These are phyloP conservation scores for Zygotorulaspora chibaensis DNA, from an alignment of 805 yeast genomes.

Conservation along the genomic window DNA sequence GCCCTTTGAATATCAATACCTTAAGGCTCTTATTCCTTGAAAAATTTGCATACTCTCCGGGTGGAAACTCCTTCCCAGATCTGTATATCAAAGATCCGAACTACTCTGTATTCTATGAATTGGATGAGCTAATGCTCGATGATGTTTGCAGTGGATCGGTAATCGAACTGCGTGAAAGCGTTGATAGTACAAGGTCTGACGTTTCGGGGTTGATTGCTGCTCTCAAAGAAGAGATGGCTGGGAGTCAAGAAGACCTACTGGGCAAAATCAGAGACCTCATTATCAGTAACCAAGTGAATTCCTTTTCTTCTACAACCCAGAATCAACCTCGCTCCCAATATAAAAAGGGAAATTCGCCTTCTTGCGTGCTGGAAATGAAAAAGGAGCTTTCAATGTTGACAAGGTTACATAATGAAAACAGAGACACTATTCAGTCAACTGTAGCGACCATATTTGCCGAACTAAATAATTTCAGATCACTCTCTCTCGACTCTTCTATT, in stretches of 20 bases:
- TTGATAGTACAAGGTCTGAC: conserved; percentile 1
- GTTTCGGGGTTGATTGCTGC: conserved; percentile 9
- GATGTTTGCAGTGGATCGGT: conserved; percentile 60
- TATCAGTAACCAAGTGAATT: not conserved
- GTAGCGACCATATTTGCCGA: conserved; percentile 43
- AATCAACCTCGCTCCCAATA: not conserved
- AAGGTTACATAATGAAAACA: conserved; percentile 49
- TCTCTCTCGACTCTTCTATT: conserved; percentile 38
- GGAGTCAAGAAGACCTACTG: conserved; percentile 14
- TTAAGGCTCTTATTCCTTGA: conserved; percentile 75
- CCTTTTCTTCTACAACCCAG: not conserved
- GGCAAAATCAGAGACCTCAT: conserved; percentile 9
- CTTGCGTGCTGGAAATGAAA: conserved; percentile 42
- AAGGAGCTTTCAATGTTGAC: conserved; percentile 56
- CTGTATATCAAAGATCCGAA: conserved; percentile 64
- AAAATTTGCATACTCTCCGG: conserved; percentile 80
- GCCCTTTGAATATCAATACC: conserved; percentile 38
- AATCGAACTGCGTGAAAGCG: conserved; percentile 42
- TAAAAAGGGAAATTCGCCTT: conserved; percentile 9
- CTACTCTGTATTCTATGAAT: conserved; percentile 64
- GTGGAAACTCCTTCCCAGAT: conserved; percentile 67
- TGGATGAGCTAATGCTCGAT: conserved; percentile 61
- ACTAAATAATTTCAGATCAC: conserved; percentile 48
- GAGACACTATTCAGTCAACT: conserved; percentile 39
- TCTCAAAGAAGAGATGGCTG: conserved; percentile 15